Base-by-base conservation (phyloP, 305 asterid genomes). In the Rubia tinctorum region DNA sequence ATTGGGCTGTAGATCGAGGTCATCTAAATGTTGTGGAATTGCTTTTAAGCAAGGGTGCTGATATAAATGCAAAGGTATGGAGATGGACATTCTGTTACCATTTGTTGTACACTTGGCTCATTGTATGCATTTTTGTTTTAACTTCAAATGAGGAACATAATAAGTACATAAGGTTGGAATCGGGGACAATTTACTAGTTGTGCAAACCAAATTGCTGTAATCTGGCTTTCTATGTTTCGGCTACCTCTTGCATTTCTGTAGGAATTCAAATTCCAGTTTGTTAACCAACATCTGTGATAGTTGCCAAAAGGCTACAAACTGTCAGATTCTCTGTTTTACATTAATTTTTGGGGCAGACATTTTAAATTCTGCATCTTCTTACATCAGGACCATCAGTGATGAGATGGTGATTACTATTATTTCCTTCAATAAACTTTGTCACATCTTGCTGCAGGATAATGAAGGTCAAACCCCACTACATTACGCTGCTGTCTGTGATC, bases 1-100 rank as follows among this genome's bases (percentile, higher is more conserved):
- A 95, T 82, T 95, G 97, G 99, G 99, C 99, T 80, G 98, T 95
- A 27, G 99, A 95, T 83, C 94, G 98, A 43, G 99, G 99, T 80
- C 98, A 95, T 85, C 59, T 85, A 77, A 83, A 84, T 64, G 75
- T 83, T 73, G 73, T 91, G 18, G 77, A 80, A 69, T 78, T 91
- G 83, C 98, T 95, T 77, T 77, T 92, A 82, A 81, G 80, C 85
- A 91, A 79, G 83, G 88, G 80, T 60, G 96, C 95, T 37, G 96
- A 95, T 80, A 86, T 92, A 69, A 89, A 95, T 77, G 90, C 89
- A 47, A 81, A 95, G 99, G 99, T 90, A 86, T 43, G 71, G 66
- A 63, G 43, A 60, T 18, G 12, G 1, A 56, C 27, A 25, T 51
- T 47, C n/a, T 23, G 8, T 63, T 34, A 1, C 42, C 51, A 18